A percentile compares a stretch with the other conserved stretches of the same genome.
These are phyloP conservation scores for Colletotrichum higginsianum DNA, from an alignment of 2,329 filamentous ascomycete species.

Conservation along the genomic window DNA sequence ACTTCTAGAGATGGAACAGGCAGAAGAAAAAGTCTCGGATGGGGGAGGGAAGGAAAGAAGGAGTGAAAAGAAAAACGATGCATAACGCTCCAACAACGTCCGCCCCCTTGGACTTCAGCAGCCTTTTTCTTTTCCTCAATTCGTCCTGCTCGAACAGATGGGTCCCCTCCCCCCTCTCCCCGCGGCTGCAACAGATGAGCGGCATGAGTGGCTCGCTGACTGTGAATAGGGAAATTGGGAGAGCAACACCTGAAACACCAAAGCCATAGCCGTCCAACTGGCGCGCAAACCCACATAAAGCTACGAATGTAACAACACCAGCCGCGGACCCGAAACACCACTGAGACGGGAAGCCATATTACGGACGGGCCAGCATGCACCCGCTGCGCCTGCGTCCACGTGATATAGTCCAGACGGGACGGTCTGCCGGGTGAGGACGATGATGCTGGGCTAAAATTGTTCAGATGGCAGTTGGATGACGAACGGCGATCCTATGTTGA, in stretches of 20 bases:
- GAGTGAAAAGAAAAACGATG: neutral
- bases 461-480: slow-evolving; percentile 37
- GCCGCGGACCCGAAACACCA: slow-evolving; percentile 37
- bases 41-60: neutral
- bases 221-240: neutral
- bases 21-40: neutral
- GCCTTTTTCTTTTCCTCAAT: slow-evolving; percentile 3
- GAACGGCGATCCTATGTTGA: slow-evolving; percentile 11
- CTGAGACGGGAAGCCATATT: slow-evolving; percentile 33
- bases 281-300: slow-evolving; percentile 31
- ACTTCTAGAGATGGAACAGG: neutral
- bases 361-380: slow-evolving; percentile 10
- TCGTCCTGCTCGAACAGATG: neutral
- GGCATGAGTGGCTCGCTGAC: no score
- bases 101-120: slow-evolving; percentile 4
- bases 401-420: slow-evolving; percentile 34
- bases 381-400: slow-evolving; percentile 14
- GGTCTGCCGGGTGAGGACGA: neutral
- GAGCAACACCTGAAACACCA: slow-evolving; percentile 30
- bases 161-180: neutral
- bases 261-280: slow-evolving; percentile 3
- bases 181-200: neutral
- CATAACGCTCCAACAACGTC: slow-evolving; percentile 12
- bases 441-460: slow-evolving; percentile 16
- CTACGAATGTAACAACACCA: slow-evolving; percentile 31